A percentile compares a stretch with the other conserved stretches of the same genome.
Evolutionary conservation across 2,329 filamentous ascomycete species (phyloP).

Genomic region (Penicillium sp.): DNA sequence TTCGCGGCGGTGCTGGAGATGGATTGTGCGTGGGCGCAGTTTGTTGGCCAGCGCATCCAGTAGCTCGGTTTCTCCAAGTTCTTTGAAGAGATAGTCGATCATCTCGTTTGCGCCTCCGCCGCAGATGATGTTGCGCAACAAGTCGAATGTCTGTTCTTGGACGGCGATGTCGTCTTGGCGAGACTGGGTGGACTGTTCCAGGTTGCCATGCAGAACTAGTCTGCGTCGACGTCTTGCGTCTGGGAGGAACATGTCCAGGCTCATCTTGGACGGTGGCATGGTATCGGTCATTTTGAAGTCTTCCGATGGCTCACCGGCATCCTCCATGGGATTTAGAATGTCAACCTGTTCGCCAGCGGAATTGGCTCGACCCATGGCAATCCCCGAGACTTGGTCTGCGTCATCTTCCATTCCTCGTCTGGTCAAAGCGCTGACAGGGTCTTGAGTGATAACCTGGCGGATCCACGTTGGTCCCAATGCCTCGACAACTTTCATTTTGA

Average conservation of each 20-base stretch:
- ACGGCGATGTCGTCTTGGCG: slow-evolving; percentile 77
- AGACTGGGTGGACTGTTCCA: slow-evolving; percentile 65
- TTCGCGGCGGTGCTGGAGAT: slow-evolving; percentile 34
- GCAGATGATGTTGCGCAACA: slow-evolving; percentile 85
- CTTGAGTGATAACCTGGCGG: slow-evolving; percentile 69
- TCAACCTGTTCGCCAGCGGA: slow-evolving; percentile 61
- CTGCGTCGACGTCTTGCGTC: slow-evolving; percentile 42
- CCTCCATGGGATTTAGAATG: slow-evolving; percentile 54
- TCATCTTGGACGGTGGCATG: slow-evolving; percentile 43
- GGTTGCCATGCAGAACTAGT: slow-evolving; percentile 60
- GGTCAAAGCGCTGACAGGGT: slow-evolving; percentile 37
- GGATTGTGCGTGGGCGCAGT: slow-evolving; percentile 55
- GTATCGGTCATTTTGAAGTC: slow-evolving; percentile 36
- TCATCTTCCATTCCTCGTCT: slow-evolving; percentile 34
- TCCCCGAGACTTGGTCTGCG: slow-evolving; percentile 31
- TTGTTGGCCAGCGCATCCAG: slow-evolving; percentile 81
- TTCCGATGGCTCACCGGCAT: slow-evolving; percentile 29
- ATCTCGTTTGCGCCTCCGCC: slow-evolving; percentile 63
- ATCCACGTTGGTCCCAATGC: slow-evolving; percentile 78
- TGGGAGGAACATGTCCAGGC: slow-evolving; percentile 37
- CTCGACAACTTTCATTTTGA: slow-evolving; percentile 75
- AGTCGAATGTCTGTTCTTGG: slow-evolving; percentile 86
- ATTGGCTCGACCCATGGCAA: slow-evolving; percentile 57
- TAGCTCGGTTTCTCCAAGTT: slow-evolving; percentile 72
- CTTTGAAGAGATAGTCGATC: slow-evolving; percentile 78